These are phyloP conservation scores for Aspergillus felis DNA, from an alignment of 2,329 filamentous ascomycete genomes.

Conservation along the genomic window DNA sequence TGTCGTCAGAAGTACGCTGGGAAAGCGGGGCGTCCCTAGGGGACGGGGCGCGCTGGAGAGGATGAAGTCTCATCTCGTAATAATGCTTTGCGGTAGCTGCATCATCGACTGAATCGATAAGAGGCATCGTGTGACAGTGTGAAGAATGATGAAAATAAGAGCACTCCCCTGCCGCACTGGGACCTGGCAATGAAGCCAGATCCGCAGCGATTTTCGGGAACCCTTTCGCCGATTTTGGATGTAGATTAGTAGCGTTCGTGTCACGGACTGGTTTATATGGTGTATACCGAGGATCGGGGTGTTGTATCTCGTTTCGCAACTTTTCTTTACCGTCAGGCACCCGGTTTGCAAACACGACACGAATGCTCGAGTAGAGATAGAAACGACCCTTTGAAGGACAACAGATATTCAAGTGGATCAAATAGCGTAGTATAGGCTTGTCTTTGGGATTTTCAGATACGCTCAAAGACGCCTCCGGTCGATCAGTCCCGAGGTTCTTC, in stretches of 20 bases:
- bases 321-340: constrained; percentile 95
- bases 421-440: constrained; percentile 76
- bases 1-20: constrained; percentile 25
- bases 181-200: constrained; percentile 19
- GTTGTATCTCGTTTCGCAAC: constrained; percentile 81
- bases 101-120: neutral
- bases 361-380: constrained; percentile 86
- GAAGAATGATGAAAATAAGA: constrained; percentile 11
- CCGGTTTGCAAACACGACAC: constrained; percentile 93
- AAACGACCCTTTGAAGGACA: constrained; percentile 77
- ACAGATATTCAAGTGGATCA: constrained; percentile 91
- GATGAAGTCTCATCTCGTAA: constrained; percentile 9
- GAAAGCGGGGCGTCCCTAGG: constrained; percentile 18
- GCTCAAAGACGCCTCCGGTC: constrained; percentile 51
- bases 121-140: neutral
- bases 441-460: constrained; percentile 35
- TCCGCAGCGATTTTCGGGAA: constrained; percentile 57
- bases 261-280: constrained; percentile 68
- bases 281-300: constrained; percentile 82
- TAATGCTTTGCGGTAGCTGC: neutral
- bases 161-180: neutral
- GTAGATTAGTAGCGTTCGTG: constrained; percentile 37
- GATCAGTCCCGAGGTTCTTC: constrained; percentile 47
- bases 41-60: constrained; percentile 16
- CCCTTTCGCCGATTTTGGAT: constrained; percentile 55